phyloP scores from a whole-genome alignment of 2,329 filamentous ascomycete species.

The Dactylella cylindrospora region DNA sequence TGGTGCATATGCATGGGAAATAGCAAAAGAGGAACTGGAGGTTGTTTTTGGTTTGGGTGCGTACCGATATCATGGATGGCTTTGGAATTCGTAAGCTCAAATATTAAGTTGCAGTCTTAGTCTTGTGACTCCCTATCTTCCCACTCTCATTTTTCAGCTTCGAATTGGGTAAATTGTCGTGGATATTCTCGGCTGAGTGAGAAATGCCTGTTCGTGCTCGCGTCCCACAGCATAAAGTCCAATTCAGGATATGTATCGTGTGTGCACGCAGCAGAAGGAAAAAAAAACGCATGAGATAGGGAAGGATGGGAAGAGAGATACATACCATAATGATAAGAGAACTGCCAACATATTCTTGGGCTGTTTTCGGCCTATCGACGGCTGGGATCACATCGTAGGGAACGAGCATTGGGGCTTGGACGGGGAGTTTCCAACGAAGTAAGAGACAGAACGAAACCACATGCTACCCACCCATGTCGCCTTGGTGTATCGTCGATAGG shows the following conservation, averaged over 20 bases:
- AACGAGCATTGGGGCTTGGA: conserved; percentile 24
- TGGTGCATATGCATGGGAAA: conserved; percentile 34
- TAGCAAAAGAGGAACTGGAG: conserved; percentile 6
- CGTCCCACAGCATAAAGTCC: conserved; percentile 27
- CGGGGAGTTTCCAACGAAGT: conserved; percentile 36
- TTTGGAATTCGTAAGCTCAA: too few species aligned
- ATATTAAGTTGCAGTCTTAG: too few species aligned
- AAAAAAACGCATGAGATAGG: conserved; percentile 30
- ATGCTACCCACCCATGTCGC: conserved; percentile 29
- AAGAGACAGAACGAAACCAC: background rate
- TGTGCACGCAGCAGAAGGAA: conserved; percentile 39
- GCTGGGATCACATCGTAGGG: too few species aligned
- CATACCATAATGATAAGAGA: conserved; percentile 27
- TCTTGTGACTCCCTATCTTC: conserved; percentile 23
- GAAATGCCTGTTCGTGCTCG: conserved; percentile 6
- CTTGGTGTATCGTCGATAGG: conserved; percentile 35
- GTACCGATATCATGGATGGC: too few species aligned
- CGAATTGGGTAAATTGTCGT: conserved; percentile 21
- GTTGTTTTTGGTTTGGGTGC: background rate
- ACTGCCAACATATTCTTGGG: conserved; percentile 13
- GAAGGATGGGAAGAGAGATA: conserved; percentile 7
- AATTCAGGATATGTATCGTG: conserved; percentile 40
- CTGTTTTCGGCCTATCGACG: conserved; percentile 28
- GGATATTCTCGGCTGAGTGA: conserved; percentile 24
- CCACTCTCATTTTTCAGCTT: background rate